phyloP scores from a whole-genome alignment of 441 rosid genomes.

The Omphalea diandra region DNA sequence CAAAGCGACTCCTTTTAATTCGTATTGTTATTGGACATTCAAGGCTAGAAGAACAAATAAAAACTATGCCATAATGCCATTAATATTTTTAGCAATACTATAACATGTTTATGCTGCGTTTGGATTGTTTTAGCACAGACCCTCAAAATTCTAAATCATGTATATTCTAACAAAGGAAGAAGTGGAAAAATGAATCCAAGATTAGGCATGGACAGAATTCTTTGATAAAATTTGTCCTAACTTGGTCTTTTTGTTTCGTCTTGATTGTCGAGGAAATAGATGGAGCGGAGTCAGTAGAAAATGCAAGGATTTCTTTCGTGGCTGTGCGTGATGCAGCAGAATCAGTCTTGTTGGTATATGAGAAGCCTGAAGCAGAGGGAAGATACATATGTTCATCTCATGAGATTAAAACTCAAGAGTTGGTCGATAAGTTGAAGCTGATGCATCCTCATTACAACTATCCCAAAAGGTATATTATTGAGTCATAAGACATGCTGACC shows the following conservation, averaged over 20 bases:
- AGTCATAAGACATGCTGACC: neutral
- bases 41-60: neutral
- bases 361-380: slow-evolving; percentile 65
- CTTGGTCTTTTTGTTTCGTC: neutral
- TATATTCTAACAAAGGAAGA: neutral
- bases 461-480: slow-evolving; percentile 43
- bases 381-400: slow-evolving; percentile 51
- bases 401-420: slow-evolving; percentile 23
- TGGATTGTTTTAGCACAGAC: too few species aligned
- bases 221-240: neutral
- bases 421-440: slow-evolving; percentile 33
- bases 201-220: slow-evolving; percentile 32
- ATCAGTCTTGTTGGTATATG: slow-evolving; percentile 55
- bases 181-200: slow-evolving; percentile 42
- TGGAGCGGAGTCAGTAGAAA: slow-evolving; percentile 34
- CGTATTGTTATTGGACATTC: neutral
- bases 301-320: slow-evolving; percentile 49
- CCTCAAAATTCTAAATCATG: too few species aligned
- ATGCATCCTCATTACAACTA: slow-evolving; percentile 46
- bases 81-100: too few species aligned
- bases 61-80: too few species aligned
- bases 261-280: slow-evolving; percentile 20
- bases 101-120: too few species aligned
- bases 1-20: slow-evolving; percentile 33
- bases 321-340: slow-evolving; percentile 67